These are phyloP conservation scores for Daldinia grandis DNA, from an alignment of 495 filamentous ascomycete species.

Conservation along the genomic window DNA sequence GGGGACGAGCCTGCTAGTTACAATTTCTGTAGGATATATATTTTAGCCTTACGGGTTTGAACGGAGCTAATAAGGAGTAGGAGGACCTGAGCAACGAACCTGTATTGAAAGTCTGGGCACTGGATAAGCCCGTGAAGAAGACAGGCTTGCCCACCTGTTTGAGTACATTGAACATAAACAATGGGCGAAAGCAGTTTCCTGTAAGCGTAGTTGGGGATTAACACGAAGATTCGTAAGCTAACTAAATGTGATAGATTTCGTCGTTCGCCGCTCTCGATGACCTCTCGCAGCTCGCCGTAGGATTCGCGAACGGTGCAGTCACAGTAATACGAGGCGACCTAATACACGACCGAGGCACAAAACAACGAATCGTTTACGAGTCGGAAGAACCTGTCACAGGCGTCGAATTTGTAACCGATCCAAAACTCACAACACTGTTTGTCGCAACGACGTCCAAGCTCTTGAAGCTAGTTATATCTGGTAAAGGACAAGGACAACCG, in stretches of 20 bases:
- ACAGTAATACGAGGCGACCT: conserved; percentile 93
- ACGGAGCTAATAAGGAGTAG: conserved; percentile 38
- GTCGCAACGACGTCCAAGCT: conserved; percentile 93
- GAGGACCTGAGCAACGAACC: conserved; percentile 90
- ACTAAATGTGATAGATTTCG: conserved; percentile 70
- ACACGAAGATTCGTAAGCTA: neutral
- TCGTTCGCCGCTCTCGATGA: conserved; percentile 87
- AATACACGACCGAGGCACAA: conserved; percentile 94
- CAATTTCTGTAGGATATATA: conserved; percentile 64
- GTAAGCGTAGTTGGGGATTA: conserved; percentile 55
- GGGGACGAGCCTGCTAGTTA: conserved; percentile 85
- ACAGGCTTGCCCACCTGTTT: conserved; percentile 86
- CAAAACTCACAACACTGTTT: conserved; percentile 77
- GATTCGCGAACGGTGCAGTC: conserved; percentile 95
- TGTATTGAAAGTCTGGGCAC: conserved; percentile 91
- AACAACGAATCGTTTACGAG: conserved; percentile 94
- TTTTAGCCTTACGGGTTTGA: neutral
- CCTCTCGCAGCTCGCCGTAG: conserved; percentile 89
- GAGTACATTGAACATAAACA: conserved; percentile 84
- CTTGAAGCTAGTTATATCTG: conserved; percentile 82
- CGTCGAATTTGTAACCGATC: conserved; percentile 75
- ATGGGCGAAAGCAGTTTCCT: conserved; percentile 91
- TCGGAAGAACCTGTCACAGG: conserved; percentile 96
- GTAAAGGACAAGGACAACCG: conserved; percentile 87
- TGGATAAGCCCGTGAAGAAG: conserved; percentile 95